Base-by-base conservation (phyloP, 139 green algal species). In the Tetraselmis striata region DNA sequence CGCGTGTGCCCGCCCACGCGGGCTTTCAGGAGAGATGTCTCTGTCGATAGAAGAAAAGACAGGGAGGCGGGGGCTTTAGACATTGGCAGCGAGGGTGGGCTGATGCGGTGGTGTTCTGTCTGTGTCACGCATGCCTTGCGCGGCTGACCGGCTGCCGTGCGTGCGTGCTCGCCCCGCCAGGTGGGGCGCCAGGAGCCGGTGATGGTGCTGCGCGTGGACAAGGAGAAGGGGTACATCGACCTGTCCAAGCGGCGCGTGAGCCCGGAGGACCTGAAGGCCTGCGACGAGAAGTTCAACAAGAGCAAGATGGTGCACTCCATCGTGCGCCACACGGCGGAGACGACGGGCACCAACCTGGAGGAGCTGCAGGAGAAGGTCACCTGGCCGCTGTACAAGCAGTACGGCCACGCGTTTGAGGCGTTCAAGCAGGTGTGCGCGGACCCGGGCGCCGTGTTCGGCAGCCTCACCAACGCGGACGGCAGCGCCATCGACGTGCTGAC, bases 181-280 rank as follows among this genome's bases (percentile, higher is more conserved):
- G 95, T 98, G 25, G 97, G 97, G 5, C 85, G 96, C 26, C 94
- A 98, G 88, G 97, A 99, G 84, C 95, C 97, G 0, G 97, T 99
- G n/a, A 99, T 99, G 97, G 97, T 99, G 80, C 92, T 99, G 59
- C 94, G 97, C 87, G 97, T 99, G 81, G 97, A 99, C 89, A 97
- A 98, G 82, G 96, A 99, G 82, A 99, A 99, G 88, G 97, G 97
- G 0, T 99, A 99, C 92, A 99, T 99, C 78, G 97, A 99, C 81
- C 84, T 99, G 28, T 98, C 95, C 32, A 99, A 99, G 86, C 87
- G 96, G 77, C 92, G 97, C n/a, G 97, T 99, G 29, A 92, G 87
- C 1, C 91, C 93, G 11, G 97, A 99, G 86, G 97, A 99, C 77
- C 1, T 85, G 78, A 84, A 91, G 86, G 87, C 87, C 32, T 97